Percentiles rank a stretch among this genome's conserved stretches.
These are phyloP conservation scores for Ambrosiella xylebori DNA, from an alignment of 2,329 filamentous ascomycete species.

Conservation along the genomic window DNA sequence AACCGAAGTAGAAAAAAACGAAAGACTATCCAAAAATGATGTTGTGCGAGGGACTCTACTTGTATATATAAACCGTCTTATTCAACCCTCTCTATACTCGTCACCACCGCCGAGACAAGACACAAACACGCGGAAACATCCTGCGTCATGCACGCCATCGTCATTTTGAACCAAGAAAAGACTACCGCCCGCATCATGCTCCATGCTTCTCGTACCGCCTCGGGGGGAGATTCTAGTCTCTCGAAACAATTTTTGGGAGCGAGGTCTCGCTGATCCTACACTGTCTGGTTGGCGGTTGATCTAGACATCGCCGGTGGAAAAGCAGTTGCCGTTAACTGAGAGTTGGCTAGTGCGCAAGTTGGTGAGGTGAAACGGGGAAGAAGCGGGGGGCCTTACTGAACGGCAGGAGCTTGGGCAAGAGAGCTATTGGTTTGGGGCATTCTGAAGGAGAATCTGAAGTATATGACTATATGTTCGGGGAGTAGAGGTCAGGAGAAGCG, in stretches of 20 bases:
- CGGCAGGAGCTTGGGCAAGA: background rate
- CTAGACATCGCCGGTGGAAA: background rate
- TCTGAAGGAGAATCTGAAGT: too few species aligned
- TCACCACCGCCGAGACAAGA: background rate
- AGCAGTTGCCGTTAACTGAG: background rate
- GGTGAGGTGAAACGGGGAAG: background rate
- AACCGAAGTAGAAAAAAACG: slow-evolving; percentile 2
- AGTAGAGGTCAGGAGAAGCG: background rate
- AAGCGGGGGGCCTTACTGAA: background rate
- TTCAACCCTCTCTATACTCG: background rate
- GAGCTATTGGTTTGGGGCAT: background rate
- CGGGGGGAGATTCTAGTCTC: too few species aligned
- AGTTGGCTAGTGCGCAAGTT: background rate
- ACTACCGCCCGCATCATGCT: too few species aligned
- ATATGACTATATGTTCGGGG: background rate
- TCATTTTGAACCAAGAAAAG: background rate
- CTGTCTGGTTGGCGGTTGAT: too few species aligned
- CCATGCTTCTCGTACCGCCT: background rate
- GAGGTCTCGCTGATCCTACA: too few species aligned
- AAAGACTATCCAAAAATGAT: background rate
- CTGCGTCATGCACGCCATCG: background rate
- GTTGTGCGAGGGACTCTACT: background rate
- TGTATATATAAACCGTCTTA: background rate
- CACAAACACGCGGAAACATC: background rate
- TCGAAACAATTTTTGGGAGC: too few species aligned